These are phyloP conservation scores for Mycena leptocephala DNA, from an alignment of 768 basidiomycete genomes.

Conservation along the genomic window DNA sequence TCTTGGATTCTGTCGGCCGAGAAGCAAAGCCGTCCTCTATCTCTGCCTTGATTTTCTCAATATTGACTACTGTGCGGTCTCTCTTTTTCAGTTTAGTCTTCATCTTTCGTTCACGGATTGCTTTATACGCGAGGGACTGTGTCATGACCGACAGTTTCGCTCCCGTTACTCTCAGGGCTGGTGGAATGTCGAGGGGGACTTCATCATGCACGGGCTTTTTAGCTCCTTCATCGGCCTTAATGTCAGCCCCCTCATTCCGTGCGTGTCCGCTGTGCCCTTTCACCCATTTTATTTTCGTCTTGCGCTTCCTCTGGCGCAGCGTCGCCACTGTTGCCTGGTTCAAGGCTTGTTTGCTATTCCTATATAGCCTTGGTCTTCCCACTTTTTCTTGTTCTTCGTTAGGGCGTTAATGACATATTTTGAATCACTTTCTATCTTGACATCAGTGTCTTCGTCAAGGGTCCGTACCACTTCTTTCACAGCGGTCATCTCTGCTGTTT, in stretches of 20 bases:
- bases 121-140: background rate
- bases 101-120: background rate
- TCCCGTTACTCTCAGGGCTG: background rate
- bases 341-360: conserved; percentile 31
- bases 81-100: background rate
- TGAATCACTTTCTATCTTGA: conserved; percentile 43
- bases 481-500: conserved; percentile 38
- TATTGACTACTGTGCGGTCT: background rate
- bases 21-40: background rate
- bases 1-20: background rate
- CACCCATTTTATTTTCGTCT: conserved; percentile 41
- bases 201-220: background rate
- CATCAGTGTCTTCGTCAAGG: background rate
- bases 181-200: background rate
- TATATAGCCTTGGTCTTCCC: conserved; percentile 48
- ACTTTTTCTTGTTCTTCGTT: conserved; percentile 31
- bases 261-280: conserved; percentile 41
- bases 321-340: conserved; percentile 10
- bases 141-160: background rate
- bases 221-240: conserved; percentile 34
- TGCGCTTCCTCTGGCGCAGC: conserved; percentile 30
- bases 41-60: conserved; percentile 10
- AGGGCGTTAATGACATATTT: conserved; percentile 39
- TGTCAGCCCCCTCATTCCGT: conserved; percentile 43
- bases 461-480: conserved; percentile 21